Evolutionary conservation across 1,284 basidiomycete genomes (phyloP).

Genomic region (Sporisorium iseilematis-ciliati): DNA sequence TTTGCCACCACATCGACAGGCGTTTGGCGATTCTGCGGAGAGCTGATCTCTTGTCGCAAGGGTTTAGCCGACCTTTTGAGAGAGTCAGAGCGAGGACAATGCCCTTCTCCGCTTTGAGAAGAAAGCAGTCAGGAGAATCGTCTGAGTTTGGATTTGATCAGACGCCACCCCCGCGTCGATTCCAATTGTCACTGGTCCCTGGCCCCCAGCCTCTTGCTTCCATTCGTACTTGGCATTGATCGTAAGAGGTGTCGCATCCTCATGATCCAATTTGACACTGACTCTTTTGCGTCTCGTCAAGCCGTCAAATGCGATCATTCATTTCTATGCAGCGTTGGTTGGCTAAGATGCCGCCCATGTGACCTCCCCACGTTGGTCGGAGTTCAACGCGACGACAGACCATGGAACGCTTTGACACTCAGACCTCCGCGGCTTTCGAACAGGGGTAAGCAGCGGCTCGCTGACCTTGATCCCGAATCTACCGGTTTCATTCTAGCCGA

Average conservation of each 20-base stretch:
- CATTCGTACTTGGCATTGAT: background rate
- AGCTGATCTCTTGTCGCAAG: too few species aligned
- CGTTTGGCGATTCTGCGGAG: too few species aligned
- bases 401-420: background rate
- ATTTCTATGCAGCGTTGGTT: background rate
- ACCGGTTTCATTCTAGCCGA: conserved; percentile 1
- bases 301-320: too few species aligned
- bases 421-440: conserved; percentile 1
- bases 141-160: conserved; percentile 6
- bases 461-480: background rate
- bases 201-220: background rate
- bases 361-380: background rate
- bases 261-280: background rate
- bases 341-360: background rate
- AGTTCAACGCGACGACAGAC: background rate
- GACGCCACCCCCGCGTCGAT: conserved; percentile 25
- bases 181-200: background rate
- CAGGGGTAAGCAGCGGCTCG: background rate
- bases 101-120: conserved; percentile 4
- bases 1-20: too few species aligned
- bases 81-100: background rate
- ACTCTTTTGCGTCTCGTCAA: too few species aligned
- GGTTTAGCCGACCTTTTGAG: background rate
- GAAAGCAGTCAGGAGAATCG: background rate
- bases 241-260: background rate